Evolutionary conservation across 164 flowering plant species (phyloP), one percentile per base, ranked within the genome.

Genomic region (Amborella trichopoda): DNA sequence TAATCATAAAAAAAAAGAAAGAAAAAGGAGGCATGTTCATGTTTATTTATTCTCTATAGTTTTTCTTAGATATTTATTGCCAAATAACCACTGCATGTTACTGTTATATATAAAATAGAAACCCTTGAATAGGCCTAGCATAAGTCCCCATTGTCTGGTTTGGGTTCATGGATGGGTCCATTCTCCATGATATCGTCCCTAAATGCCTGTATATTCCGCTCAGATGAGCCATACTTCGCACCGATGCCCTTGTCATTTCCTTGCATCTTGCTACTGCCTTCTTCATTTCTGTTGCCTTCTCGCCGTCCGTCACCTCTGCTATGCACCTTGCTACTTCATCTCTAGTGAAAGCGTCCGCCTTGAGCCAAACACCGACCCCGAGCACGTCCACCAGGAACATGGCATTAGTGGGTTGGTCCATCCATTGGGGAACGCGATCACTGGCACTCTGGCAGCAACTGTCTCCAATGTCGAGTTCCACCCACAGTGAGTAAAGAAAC

Each of bases 341-440:
- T 48, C 83, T 58, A 2, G 62, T 5, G 17, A 77, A 49, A 22
- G 67, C 5, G 39, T 64, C 58, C 1, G 63, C 55, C 22, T 68
- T 33, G 51, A 80, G 6, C 23, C 77, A 58, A 23, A 78, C 26
- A 5, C 93, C 95, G 0, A 68, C 64, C 22, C 68, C 65, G 26
- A 54, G 77, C 8, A 65, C 78, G 1, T 81, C 95, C 14, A 52
- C 74, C 61, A 81, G 48, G 49, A 69, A 79, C 64, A 64, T 71
- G 4, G 83, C 84, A 39, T 81, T 52, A 8, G 81, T 79, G 2
- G 69, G 69, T 52, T 85, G 95, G 36, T 85, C 95, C 0, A 85
- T 80, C 80, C 79, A 82, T 16, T 66, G 75, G 0, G 91, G 44
- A 74, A 72, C 6, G 69, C 67, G 28, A 76, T 54, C 26, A 82